Percentiles rank a stretch among this genome's conserved stretches.
phyloP scores from a whole-genome alignment of 768 basidiomycete species.

The Tricholoma sp. region DNA sequence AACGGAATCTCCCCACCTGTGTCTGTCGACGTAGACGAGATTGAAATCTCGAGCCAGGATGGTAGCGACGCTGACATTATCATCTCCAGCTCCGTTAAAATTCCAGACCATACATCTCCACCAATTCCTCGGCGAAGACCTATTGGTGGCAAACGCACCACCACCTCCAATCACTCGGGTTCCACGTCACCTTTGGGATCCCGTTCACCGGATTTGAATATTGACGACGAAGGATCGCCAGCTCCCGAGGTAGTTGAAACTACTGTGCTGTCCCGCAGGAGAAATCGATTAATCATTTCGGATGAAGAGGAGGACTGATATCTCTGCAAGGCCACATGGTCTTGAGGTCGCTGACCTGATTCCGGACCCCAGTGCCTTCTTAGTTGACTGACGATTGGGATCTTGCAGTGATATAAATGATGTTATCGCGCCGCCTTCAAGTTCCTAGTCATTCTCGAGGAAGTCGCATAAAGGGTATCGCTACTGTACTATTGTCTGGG shows the following conservation, averaged over 20 bases:
- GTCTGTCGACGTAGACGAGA: slow-evolving; percentile 8
- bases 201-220: not conserved
- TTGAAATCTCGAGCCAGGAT: slow-evolving; percentile 17
- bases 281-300: slow-evolving; percentile 27
- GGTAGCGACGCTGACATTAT: slow-evolving; percentile 19
- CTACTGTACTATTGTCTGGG: not conserved
- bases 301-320: slow-evolving; percentile 24
- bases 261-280: slow-evolving; percentile 9
- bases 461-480: not conserved
- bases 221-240: slow-evolving; percentile 4
- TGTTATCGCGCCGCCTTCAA: not conserved
- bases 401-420: not conserved
- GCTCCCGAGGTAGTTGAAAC: slow-evolving; percentile 5
- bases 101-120: slow-evolving; percentile 11
- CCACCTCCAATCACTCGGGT: not conserved
- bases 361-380: not conserved
- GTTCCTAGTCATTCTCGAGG: not conserved
- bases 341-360: not conserved
- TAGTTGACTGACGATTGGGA: too few species aligned
- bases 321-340: not conserved
- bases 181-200: not conserved
- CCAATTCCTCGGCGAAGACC: slow-evolving; percentile 39
- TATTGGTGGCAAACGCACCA: slow-evolving; percentile 14
- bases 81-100: not conserved
- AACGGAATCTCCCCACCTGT: slow-evolving; percentile 22